Percentiles rank a stretch among this genome's conserved stretches.
Conservation (phyloP, 345 rosid species). For the Brassica juncea region DNA sequence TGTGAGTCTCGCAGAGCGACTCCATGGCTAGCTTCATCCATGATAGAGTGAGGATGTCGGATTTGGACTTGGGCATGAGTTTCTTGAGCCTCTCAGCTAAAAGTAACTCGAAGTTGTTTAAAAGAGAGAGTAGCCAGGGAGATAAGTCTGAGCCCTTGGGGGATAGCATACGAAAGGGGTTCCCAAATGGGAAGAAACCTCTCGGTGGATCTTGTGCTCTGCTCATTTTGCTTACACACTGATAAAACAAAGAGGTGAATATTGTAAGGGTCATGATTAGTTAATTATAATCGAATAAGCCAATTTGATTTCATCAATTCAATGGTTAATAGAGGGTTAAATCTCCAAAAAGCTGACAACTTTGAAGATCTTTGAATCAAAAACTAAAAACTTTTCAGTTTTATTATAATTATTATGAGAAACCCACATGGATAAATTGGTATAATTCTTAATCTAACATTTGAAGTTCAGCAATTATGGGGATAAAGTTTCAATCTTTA, state of each 20-base stretch:
- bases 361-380: slow-evolving; percentile 14
- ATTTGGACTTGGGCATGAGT: slow-evolving; percentile 62
- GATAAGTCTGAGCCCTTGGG: slow-evolving; percentile 76
- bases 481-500: background rate
- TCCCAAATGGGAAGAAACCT: slow-evolving; percentile 77
- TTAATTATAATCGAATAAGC: background rate
- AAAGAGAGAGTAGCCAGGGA: slow-evolving; percentile 47
- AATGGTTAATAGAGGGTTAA: background rate
- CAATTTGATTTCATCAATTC: background rate
- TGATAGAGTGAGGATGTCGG: slow-evolving; percentile 63
- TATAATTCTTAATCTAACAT: slow-evolving; percentile 8
- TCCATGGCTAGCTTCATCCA: slow-evolving; percentile 92
- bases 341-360: slow-evolving; percentile 27
- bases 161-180: slow-evolving; percentile 76
- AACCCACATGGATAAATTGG: slow-evolving; percentile 15
- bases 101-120: slow-evolving; percentile 62
- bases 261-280: slow-evolving; percentile 2
- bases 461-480: background rate
- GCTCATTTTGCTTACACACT: slow-evolving; percentile 56
- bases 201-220: slow-evolving; percentile 74
- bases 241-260: background rate
- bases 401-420: background rate
- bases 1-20: slow-evolving; percentile 72
- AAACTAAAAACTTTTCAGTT: background rate
- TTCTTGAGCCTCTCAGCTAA: slow-evolving; percentile 64